Base-by-base conservation (phyloP, 163 green algal genomes). In the Volvox carteri region DNA sequence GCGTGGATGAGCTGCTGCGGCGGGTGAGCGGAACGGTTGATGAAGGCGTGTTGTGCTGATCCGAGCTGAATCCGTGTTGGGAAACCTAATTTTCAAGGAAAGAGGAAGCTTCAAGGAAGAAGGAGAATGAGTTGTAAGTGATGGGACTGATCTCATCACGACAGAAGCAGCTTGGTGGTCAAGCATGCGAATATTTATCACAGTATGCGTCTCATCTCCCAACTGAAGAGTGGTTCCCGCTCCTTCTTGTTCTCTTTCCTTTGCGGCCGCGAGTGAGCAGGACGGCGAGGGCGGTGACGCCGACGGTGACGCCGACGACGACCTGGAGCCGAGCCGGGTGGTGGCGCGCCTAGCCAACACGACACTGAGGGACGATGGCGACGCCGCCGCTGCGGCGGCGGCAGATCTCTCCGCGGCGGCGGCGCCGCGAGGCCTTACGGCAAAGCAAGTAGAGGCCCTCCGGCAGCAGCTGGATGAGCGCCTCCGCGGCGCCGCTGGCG, bases 381-480 rank as follows among this genome's bases (percentile, higher is more conserved):
- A 78, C 35, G 72, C 87, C 48, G 75, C 46, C 50, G 35, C 54
- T 58, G 84, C 35, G 25, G 37, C 30, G n/a, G 58, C 4, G 9
- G 52, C 14, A 35, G 30, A 39, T 72, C 41, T 60, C 30, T 11
- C 76, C 58, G 9, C 79, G 56, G 44, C 9, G 73, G 33, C 30
- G 58, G 28, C 18, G 46, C 76, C 62, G 23, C 12, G 21, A 33
- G 67, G 86, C 25, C 89, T 97, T 28, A 85, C 67, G 28, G 67
- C 78, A 1, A 93, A 95, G 86, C 75, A 90, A 75, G 91, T 89
- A 6, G 88, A 87, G 42, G 92, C 65, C 21, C 88, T 97, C 80
- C 90, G 95, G 0, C 52, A 58, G 25, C 65, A 95, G 74, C 91
- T 97, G 80, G 95, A 97, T 30, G 87, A 85, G n/a, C 85, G 76